These are phyloP conservation scores for Calonectria henricotiae DNA, from an alignment of 2,329 filamentous ascomycete species.

Conservation along the genomic window DNA sequence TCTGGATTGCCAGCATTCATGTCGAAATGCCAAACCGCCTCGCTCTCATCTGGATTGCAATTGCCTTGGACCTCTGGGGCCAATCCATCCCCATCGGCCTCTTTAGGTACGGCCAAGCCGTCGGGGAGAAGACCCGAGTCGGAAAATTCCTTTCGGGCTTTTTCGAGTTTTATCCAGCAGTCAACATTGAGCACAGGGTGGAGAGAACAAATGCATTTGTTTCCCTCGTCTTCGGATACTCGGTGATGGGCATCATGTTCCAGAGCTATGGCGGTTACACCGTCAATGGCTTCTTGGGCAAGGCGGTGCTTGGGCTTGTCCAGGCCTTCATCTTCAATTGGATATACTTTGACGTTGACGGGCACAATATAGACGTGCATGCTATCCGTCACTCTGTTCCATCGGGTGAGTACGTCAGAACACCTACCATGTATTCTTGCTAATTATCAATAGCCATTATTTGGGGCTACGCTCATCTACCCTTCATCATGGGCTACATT, in stretches of 20 bases:
- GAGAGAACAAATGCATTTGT: conserved; percentile 78
- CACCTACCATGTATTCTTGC: neutral
- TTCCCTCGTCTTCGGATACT: conserved; percentile 76
- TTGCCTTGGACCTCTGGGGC: conserved; percentile 70
- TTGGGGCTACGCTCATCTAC: conserved; percentile 73
- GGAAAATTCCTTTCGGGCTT: conserved; percentile 54
- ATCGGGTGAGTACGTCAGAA: conserved; percentile 56
- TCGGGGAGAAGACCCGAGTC: conserved; percentile 43
- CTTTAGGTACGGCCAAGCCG: conserved; percentile 54
- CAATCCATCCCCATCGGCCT: conserved; percentile 62
- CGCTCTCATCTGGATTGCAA: conserved; percentile 71
- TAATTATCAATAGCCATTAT: conserved; percentile 60
- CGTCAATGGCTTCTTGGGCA: conserved; percentile 74
- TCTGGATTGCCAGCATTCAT: conserved; percentile 76
- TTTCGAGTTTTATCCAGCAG: conserved; percentile 74
- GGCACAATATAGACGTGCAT: conserved; percentile 70
- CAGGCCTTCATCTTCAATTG: conserved; percentile 75
- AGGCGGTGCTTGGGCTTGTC: conserved; percentile 72
- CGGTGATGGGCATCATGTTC: conserved; percentile 74
- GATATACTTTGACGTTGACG: conserved; percentile 77
- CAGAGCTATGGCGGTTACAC: conserved; percentile 66
- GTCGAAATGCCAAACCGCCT: conserved; percentile 70
- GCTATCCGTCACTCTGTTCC: conserved; percentile 71
- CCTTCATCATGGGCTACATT: conserved; percentile 77
- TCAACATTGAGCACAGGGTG: conserved; percentile 78